These are phyloP conservation scores for Cutaneotrichosporon sp. DNA, from an alignment of 1,284 basidiomycete genomes.

Conservation along the genomic window DNA sequence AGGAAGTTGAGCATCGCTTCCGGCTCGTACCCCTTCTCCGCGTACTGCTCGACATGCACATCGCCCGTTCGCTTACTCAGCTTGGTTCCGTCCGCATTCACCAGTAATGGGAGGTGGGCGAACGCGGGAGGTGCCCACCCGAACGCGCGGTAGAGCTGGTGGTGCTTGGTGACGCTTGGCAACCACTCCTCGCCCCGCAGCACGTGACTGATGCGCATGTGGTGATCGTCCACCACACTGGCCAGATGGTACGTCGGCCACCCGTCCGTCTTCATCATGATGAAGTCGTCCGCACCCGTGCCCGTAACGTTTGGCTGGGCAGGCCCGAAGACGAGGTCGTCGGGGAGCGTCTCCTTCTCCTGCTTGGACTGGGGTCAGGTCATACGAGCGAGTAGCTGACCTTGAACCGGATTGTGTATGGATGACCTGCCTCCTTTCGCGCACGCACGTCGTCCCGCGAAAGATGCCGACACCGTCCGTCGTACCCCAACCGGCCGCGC, in stretches of 20 bases:
- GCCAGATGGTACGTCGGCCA: slow-evolving; percentile 98
- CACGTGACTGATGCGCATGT: slow-evolving; percentile 95
- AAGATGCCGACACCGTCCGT: slow-evolving; percentile 78
- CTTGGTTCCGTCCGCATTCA: slow-evolving; percentile 89
- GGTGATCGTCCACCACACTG: slow-evolving; percentile 90
- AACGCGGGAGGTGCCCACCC: slow-evolving; percentile 72
- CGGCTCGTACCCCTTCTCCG: slow-evolving; percentile 84
- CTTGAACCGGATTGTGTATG: slow-evolving; percentile 80
- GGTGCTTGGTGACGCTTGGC: slow-evolving; percentile 87
- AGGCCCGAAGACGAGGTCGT: slow-evolving; percentile 39
- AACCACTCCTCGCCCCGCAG: slow-evolving; percentile 96
- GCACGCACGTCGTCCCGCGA: slow-evolving; percentile 79
- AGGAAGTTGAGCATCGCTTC: slow-evolving; percentile 89
- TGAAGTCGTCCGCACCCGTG: slow-evolving; percentile 69
- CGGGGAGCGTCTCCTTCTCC: slow-evolving; percentile 25
- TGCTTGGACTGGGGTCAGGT: slow-evolving; percentile 24
- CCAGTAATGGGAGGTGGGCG: slow-evolving; percentile 84
- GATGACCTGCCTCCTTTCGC: slow-evolving; percentile 70
- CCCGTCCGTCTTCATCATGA: slow-evolving; percentile 85
- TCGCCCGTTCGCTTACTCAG: slow-evolving; percentile 93
- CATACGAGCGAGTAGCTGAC: slow-evolving; percentile 56
- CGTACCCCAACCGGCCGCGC: slow-evolving; percentile 73
- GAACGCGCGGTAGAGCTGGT: slow-evolving; percentile 82
- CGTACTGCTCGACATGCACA: slow-evolving; percentile 80
- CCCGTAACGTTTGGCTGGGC: slow-evolving; percentile 30